Base-by-base conservation (phyloP, 2,329 filamentous ascomycete genomes). In the Purpureocillium takamizusanense region DNA sequence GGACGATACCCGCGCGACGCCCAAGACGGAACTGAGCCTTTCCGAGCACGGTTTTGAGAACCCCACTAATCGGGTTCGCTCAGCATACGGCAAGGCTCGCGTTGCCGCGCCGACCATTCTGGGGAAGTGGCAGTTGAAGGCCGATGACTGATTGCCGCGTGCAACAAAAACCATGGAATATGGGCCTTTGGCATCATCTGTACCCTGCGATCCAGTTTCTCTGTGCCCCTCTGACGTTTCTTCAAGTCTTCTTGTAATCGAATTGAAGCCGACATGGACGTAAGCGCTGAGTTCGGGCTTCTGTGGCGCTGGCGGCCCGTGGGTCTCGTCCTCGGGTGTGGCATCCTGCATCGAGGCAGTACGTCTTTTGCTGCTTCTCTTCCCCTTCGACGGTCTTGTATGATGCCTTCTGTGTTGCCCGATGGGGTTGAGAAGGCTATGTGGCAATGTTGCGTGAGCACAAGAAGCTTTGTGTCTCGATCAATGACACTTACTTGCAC, bases 251-350 rank as follows among this genome's bases (percentile, higher is more conserved):
- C 76, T 70, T 5, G 76, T 80, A 41, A 86, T 77, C 41, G 63
- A 69, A 47, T 78, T 74, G 33, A 86, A 62, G 3, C 84, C 83
- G 35, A 84, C 61, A 35, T 84, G 74, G 30, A 87, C 54, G 44
- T 71, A 70, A 4, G 61, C 60, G n/a, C 61, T 57, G 8, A 86
- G 60, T 35, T 73, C 74, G 4, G 78, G 77, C 13, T 43, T 42
- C 3, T 54, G 52, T 3, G 57, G 34, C 40, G 44, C 38, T 18
- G 39, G 27, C 10, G 10, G 21, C 9, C 38, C 16, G 12, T 36
- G 33, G 13, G 48, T 42, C 15, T 44, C 47, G 41, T 42, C 30
- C 38, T 52, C 52, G 21, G 50, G 40, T 16, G 12, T 44, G 40
- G 40, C 33, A 33, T 51, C 49, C 37, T 60, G 61, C 33, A 63